Percentiles rank a stretch among this genome's conserved stretches.
These are phyloP conservation scores for Rhodofomes roseus DNA, from an alignment of 1,284 basidiomycete species.

Conservation along the genomic window DNA sequence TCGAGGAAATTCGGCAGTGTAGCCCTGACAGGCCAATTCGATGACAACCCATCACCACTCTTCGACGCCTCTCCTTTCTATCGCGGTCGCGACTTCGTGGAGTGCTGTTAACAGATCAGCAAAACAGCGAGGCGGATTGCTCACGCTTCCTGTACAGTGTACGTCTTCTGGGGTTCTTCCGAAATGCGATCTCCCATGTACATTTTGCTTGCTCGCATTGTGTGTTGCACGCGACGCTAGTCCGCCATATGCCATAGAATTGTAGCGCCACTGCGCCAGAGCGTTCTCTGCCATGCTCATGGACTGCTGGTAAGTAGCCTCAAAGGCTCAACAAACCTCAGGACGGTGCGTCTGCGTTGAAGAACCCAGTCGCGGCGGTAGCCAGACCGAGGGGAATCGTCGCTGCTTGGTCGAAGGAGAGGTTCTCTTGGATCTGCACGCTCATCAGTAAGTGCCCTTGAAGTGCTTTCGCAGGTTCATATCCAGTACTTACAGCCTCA, in stretches of 20 bases:
- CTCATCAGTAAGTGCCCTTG: too few relatives aligned
- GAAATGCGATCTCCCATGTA: too few relatives aligned
- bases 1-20: not conserved
- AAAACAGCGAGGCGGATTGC: too few relatives aligned
- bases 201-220: too few relatives aligned
- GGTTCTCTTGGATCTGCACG: not conserved
- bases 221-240: too few relatives aligned
- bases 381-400: not conserved
- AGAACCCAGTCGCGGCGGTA: conserved; percentile 11
- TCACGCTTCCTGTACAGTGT: too few relatives aligned
- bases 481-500: not conserved
- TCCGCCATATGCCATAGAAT: too few relatives aligned
- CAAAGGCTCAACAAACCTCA: too few relatives aligned
- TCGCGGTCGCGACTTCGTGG: not conserved
- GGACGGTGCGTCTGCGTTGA: conserved; percentile 5
- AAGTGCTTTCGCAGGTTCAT: not conserved
- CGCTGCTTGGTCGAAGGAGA: not conserved
- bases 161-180: too few relatives aligned
- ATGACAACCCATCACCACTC: not conserved
- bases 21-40: not conserved
- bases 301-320: too few relatives aligned
- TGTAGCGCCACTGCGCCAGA: too few relatives aligned
- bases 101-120: not conserved
- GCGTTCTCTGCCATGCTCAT: too few relatives aligned
- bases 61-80: not conserved